These are phyloP conservation scores for Lactarius indigo DNA, from an alignment of 768 basidiomycete species.

Conservation along the genomic window DNA sequence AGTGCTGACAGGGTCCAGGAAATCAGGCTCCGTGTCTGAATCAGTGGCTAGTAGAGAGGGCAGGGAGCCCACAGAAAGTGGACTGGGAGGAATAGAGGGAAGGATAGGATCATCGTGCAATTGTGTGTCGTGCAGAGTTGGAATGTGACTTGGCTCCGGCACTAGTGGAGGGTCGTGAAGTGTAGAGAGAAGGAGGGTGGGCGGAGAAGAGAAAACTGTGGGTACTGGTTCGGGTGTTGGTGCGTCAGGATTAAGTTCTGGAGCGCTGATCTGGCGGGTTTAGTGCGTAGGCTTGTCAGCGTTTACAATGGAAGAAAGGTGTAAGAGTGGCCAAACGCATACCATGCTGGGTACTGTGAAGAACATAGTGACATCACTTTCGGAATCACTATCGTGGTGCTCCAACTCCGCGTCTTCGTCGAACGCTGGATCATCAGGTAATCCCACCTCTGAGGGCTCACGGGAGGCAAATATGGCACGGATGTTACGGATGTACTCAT, in stretches of 20 bases:
- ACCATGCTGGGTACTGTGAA: conserved; percentile 12
- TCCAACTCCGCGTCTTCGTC: background rate
- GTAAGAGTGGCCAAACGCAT: conserved; percentile 1
- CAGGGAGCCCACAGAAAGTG: background rate
- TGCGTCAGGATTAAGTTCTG: background rate
- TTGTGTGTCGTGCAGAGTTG: background rate
- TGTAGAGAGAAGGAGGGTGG: background rate
- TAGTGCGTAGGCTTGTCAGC: conserved; percentile 16
- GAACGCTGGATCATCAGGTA: background rate
- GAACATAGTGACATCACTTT: background rate
- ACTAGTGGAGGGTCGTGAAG: background rate
- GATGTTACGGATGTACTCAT: background rate
- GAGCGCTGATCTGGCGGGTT: background rate
- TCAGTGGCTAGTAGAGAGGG: background rate
- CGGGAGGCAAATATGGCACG: background rate
- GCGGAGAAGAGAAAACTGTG: background rate
- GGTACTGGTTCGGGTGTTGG: background rate
- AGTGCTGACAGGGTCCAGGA: background rate
- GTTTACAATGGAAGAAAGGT: conserved; percentile 15
- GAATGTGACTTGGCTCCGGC: background rate
- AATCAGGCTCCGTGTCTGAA: background rate
- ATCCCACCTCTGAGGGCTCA: background rate
- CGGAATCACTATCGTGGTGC: background rate
- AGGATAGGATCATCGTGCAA: conserved; percentile 6
- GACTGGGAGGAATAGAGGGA: conserved; percentile 4